Evolutionary conservation across 1,139 yeast genomes (phyloP), one percentile per base, ranked within the genome.

Genomic region (Protomyces inundatus): DNA sequence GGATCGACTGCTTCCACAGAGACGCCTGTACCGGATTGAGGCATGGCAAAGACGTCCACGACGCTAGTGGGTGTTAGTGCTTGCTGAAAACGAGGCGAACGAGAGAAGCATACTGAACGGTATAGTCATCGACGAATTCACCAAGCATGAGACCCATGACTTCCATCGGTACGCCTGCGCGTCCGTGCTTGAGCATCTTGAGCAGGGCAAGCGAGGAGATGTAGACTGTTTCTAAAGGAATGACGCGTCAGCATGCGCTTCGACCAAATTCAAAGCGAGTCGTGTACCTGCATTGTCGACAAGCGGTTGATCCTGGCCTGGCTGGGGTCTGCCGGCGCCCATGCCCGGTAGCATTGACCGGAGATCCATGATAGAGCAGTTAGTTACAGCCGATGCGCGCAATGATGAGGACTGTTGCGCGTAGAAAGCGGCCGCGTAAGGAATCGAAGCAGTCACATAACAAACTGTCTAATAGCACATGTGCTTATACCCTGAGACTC

Each of bases 151-250:
- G 82, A 3, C 99, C 99, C 99, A 95, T 95, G 59, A 95, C 99
- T 79, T 95, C 99, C 99, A 95, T 95, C 16, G 99, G 99, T 64
- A 95, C 98, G 73, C 99, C 99, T 0, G 98, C 98, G 73, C 98
- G 71, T 48, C 68, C 65, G 48, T 59, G 60, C 35, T 65, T 34
- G 50, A 50, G 52, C 63, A 40, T 48, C 39, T 95, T 95, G 68
- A 95, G 81, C 66, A 95, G 79, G 1, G 99, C 99, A 71, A 95
- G 81, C 46, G 98, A 90, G 45, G 98, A 93, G 66, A 95, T 90
- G 77, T 93, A 90, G 7, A 58, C 62, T 12, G 56, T 51, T 42
- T 58, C 62, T 56, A 56, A 4, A 6, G 9, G 16, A 1, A 16
- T 12, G 36, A 14, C 37, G 30, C 10, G 36, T 23, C n/a, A 34